phyloP scores from a whole-genome alignment of 768 basidiomycete species.

The Leccinum imitatum region DNA sequence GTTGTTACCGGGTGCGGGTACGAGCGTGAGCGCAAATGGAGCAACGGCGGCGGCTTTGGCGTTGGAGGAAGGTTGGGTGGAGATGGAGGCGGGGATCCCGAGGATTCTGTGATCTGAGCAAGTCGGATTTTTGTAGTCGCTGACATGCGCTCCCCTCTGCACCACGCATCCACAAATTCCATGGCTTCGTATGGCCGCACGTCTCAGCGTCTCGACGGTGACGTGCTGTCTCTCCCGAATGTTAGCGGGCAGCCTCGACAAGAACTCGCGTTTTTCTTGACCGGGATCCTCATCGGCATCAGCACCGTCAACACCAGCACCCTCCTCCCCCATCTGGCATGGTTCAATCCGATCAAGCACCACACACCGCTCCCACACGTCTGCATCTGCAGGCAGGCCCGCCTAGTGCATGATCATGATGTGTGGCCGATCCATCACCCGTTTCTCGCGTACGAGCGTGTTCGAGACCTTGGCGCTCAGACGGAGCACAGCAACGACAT shows the following conservation, averaged over 20 bases:
- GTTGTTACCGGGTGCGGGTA: too few species aligned
- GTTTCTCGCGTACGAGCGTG: slow-evolving; percentile 36
- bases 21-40: too few species aligned
- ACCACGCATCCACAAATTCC: slow-evolving; percentile 58
- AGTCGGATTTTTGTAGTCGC: too few species aligned
- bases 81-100: too few species aligned
- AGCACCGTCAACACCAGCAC: slow-evolving; percentile 72
- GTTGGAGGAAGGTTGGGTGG: too few species aligned
- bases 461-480: slow-evolving; percentile 47
- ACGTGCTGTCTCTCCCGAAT: slow-evolving; percentile 66
- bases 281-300: slow-evolving; percentile 28
- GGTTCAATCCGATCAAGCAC: slow-evolving; percentile 31
- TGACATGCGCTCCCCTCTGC: slow-evolving; percentile 29
- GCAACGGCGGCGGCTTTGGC: too few species aligned
- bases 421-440: slow-evolving; percentile 69
- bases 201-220: slow-evolving; percentile 74
- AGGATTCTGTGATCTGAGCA: too few species aligned
- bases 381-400: slow-evolving; percentile 10
- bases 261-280: slow-evolving; percentile 46
- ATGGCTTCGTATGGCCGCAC: slow-evolving; percentile 71
- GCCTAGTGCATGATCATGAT: slow-evolving; percentile 64
- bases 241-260: slow-evolving; percentile 45
- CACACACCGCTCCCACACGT: slow-evolving; percentile 4
- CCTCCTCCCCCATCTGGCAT: slow-evolving; percentile 27
- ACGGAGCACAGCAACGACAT: slow-evolving; percentile 26